Base-by-base conservation (phyloP, 352 stramenopile species). In the Pythium inflatum region DNA sequence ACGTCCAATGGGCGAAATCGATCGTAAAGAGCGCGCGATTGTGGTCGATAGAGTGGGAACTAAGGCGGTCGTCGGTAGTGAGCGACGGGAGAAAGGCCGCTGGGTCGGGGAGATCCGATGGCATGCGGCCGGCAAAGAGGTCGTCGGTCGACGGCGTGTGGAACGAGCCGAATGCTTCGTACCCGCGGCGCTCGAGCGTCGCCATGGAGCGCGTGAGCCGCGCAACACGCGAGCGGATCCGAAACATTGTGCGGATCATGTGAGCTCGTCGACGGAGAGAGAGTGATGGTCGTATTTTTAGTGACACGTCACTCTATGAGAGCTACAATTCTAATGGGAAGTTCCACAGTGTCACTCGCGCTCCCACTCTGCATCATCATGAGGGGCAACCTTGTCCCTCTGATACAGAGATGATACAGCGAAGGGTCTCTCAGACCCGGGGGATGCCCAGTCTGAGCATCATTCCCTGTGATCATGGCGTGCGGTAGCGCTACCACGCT, bases 121-220 rank as follows among this genome's bases (percentile, higher is more conserved):
- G 33, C 53, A 48, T 51, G 24, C 61, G 28, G 28, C 66, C 69
- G 2, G 77, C 59, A 69, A 94, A 94, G n/a, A 94, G 66, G 49
- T 66, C 66, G 12, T 77, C 76, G 1, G 79, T 80, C 27, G 84
- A 85, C 41, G 82, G 77, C 45, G 83, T 85, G 77, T 94, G 87
- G 76, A 94, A 94, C 12, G 87, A 94, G 27, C 87, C 85, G 20
- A 92, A 91, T 7, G 87, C 77, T 46, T 91, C 77, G 66, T 92
- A 94, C 31, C 83, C 81, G 16, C 22, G 61, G 25, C 34, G 55
- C 2, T 56, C n/a, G 13, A 3, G 41, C 11, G 66, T 68, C 38
- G 56, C 34, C 66, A 73, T 68, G 24, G 30, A 5, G 45, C 66
- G 66, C 27, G 24, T 24, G 36, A 54, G 43, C 30, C 11, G 33